Base-by-base conservation (phyloP, 164 flowering plant species). In the Berberis vulgaris region DNA sequence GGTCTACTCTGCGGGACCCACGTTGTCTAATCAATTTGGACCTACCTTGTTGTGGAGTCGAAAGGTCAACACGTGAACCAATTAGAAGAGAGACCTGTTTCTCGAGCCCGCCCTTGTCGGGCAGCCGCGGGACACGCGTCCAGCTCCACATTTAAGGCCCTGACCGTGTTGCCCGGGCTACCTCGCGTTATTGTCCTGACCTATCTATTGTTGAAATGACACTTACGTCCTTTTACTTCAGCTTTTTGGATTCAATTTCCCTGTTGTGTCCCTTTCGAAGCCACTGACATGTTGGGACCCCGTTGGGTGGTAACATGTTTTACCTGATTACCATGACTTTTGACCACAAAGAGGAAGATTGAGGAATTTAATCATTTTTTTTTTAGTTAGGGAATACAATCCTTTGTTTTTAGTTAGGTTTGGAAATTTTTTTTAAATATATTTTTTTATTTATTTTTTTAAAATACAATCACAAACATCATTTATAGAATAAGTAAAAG, bases 1-100 rank as follows among this genome's bases (percentile, higher is more conserved):
- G 74, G 65, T 72, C 75, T 40, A 49, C 58, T 57, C 47, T 1
- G 70, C 60, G 65, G 71, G 75, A 6, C 53, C 71, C 62, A 49
- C 26, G 26, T 10, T 9, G 65, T 61, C 69, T 54, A 64, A 68
- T 72, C 71, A 61, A 54, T 5, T 40, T 5, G 56, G 39, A 39
- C 54, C 59, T 62, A 26, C 26, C n/a, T 26, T 64, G 75, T 68
- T 63, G 71, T 67, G 65, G 64, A 41, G 59, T 62, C 9, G 39
- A 61, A 4, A 55, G n/a, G 71, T 72, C 75, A 72, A 72, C 5
- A 65, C 4, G 6, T 4, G 5, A 43, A 4, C 75, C 75, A 72
- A 68, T 72, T 47, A 49, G 60, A 40, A 49, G 41, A 38, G 43
- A 63, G 61, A 39, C 38, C 4, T 5, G 42, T 54, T 54, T 63